Evolutionary conservation across 805 yeast genomes (phyloP), one percentile per base, ranked within the genome.

Genomic region (Wickerhamiella azyma): DNA sequence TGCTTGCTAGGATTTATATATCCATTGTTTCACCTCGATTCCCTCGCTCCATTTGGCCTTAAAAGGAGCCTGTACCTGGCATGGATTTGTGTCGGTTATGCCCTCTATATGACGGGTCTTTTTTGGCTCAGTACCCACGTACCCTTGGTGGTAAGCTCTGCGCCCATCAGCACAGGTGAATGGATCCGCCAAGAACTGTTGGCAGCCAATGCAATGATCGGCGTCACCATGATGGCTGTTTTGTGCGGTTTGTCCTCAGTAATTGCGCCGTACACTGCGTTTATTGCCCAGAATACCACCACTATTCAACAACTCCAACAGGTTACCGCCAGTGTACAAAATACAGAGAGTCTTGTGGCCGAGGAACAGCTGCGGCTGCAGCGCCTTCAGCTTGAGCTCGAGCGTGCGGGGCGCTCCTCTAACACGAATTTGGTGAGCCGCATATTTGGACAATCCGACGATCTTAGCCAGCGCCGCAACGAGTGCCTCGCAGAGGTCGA

Each of bases 231-330:
- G 16, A 66, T 66, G 69, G 69, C 68, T 1, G 48, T 59, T 6
- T 52, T 67, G 30, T 60, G 68, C 14, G 71, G 70, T 2, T 53
- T 67, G 36, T 67, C 68, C 9, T 59, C 68, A 9, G 66, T 67
- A 17, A 53, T 63, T 14, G 68, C 70, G 6, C 69, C 70, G 5
- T 66, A 64, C 49, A 50, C 64, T 14, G 61, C 62, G 18, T 55
- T 66, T 16, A 39, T 60, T 36, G 48, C 50, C 30, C 54, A 50
- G 21, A 52, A 49, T 18, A 49, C 53, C 18, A 58, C 56, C 24
- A 55, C 62, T 3, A 61, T 56, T 32, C 50, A 53, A 21, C 67
- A 60, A 45, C 49, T 59, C 13, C 54, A 55, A 39, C 54, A 65
- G 24, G 50, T 63, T 21, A 50, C 52, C 9, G 44, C 55, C 5